These are phyloP conservation scores for Talaromyces rugulosus DNA, from an alignment of 2,329 filamentous ascomycete genomes.

Conservation along the genomic window DNA sequence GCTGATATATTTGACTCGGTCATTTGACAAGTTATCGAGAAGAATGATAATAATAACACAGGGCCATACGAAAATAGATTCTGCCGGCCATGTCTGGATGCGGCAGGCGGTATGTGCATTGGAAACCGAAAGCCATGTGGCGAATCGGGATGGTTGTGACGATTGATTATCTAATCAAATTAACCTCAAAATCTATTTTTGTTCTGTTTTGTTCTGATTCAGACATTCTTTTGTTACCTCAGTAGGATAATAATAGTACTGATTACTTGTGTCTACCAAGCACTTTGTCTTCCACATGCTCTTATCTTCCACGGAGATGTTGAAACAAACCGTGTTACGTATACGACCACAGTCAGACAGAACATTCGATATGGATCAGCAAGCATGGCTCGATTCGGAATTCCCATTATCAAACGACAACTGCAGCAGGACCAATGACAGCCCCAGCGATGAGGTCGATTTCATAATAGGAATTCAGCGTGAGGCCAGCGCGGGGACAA, in stretches of 20 bases:
- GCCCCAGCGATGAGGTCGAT: neutral
- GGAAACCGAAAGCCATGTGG: neutral
- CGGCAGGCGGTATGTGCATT: neutral
- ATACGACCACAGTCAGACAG: neutral
- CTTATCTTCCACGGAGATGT: too few species aligned
- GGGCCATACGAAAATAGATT: conserved; percentile 20
- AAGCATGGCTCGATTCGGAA: neutral
- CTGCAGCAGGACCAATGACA: neutral
- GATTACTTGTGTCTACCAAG: neutral
- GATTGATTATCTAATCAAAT: neutral
- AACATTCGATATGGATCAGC: neutral
- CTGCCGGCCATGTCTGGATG: neutral
- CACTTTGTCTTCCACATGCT: too few species aligned
- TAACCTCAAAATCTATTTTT: neutral
- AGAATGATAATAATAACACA: too few species aligned
- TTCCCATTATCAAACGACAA: conserved; percentile 6
- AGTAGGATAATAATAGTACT: neutral
- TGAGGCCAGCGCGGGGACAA: neutral
- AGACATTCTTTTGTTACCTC: too few species aligned
- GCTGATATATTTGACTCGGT: too few species aligned
- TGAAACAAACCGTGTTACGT: neutral
- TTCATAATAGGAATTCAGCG: neutral
- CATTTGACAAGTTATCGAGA: too few species aligned
- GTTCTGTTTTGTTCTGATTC: neutral
- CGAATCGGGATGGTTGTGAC: neutral